These are phyloP conservation scores for Globisporangium takayamanum DNA, from an alignment of 352 stramenopile genomes.

Conservation along the genomic window DNA sequence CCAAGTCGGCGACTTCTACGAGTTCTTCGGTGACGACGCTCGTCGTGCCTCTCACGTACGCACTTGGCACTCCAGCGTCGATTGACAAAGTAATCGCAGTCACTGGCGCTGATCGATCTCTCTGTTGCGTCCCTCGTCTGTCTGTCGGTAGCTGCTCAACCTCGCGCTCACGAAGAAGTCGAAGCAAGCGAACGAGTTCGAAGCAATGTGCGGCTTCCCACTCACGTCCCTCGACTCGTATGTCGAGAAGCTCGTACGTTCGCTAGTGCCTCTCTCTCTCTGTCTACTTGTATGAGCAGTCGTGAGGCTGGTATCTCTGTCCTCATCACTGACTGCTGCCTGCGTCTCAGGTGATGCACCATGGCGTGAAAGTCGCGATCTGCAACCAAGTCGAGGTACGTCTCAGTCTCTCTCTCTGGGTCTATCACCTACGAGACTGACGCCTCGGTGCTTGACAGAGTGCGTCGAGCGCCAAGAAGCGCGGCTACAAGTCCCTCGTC, in stretches of 20 bases:
- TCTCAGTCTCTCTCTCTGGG: background rate
- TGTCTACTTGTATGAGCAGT: background rate
- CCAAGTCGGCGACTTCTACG: slow-evolving; percentile 82
- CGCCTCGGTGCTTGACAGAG: slow-evolving; percentile 18
- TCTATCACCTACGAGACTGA: background rate
- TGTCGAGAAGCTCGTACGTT: slow-evolving; percentile 67
- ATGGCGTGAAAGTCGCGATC: slow-evolving; percentile 78
- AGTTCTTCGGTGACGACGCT: slow-evolving; percentile 78
- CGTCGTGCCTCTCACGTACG: slow-evolving; percentile 56
- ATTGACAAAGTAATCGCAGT: no score
- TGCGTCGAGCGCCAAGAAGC: slow-evolving; percentile 38
- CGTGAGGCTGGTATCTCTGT: background rate
- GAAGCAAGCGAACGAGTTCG: slow-evolving; percentile 46
- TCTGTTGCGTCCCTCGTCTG: background rate
- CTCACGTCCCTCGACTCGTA: slow-evolving; percentile 67
- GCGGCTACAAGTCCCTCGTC: slow-evolving; percentile 53
- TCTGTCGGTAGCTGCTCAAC: slow-evolving; percentile 42
- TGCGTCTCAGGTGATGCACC: slow-evolving; percentile 60
- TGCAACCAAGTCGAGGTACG: slow-evolving; percentile 76
- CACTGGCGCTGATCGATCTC: background rate
- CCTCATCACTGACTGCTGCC: background rate
- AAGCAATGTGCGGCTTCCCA: slow-evolving; percentile 77
- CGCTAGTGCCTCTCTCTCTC: background rate
- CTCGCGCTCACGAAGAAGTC: slow-evolving; percentile 62
- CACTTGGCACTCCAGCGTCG: background rate